phyloP scores from a whole-genome alignment of 306 rosid genomes.

The Dalbergia oliveri region DNA sequence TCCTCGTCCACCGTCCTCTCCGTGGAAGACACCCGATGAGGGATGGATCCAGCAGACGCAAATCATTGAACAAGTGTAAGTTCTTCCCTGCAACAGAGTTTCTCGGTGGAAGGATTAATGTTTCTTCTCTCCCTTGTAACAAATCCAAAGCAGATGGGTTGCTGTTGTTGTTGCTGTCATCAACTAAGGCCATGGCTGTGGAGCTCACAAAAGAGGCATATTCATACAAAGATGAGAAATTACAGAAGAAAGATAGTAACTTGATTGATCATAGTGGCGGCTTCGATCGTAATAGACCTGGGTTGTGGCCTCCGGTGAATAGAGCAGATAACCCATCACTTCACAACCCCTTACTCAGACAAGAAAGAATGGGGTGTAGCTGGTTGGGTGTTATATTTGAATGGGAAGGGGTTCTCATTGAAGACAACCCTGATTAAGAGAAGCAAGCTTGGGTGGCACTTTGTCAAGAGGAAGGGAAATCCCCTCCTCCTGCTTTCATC shows the following conservation, averaged over 20 bases:
- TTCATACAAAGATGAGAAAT: slow-evolving; percentile 73
- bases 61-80: slow-evolving; percentile 44
- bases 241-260: slow-evolving; percentile 64
- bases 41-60: slow-evolving; percentile 62
- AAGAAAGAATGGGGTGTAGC: slow-evolving; percentile 95
- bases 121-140: slow-evolving; percentile 50
- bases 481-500: slow-evolving; percentile 79
- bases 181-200: slow-evolving; percentile 73
- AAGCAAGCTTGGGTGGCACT: slow-evolving; percentile 86
- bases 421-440: slow-evolving; percentile 81
- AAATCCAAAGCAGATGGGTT: slow-evolving; percentile 46
- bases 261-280: slow-evolving; percentile 54
- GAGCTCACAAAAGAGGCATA: slow-evolving; percentile 78
- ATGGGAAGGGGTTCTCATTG: slow-evolving; percentile 93
- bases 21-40: slow-evolving; percentile 56
- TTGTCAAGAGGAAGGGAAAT: slow-evolving; percentile 87
- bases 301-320: slow-evolving; percentile 88
- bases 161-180: slow-evolving; percentile 21
- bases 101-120: slow-evolving; percentile 60
- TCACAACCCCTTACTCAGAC: slow-evolving; percentile 86
- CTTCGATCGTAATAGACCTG: slow-evolving; percentile 64
- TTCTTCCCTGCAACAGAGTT: slow-evolving; percentile 50
- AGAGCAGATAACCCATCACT: slow-evolving; percentile 81
- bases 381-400: slow-evolving; percentile 97
- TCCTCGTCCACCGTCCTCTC: too few species aligned